These are phyloP conservation scores for Tricholoma saponaceum DNA, from an alignment of 768 basidiomycete genomes.

Conservation along the genomic window DNA sequence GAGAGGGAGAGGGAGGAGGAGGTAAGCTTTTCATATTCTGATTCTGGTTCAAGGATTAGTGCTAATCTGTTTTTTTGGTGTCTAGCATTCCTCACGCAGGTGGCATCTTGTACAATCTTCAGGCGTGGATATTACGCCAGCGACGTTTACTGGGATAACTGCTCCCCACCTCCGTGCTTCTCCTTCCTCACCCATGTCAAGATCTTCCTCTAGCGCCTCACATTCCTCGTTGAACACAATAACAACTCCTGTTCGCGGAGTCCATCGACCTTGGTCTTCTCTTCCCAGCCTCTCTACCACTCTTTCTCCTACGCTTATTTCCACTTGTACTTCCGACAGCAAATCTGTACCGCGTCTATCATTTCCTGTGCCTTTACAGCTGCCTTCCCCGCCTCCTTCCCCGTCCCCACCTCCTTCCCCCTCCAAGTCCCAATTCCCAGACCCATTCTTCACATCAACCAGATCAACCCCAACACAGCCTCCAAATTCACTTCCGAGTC, in stretches of 20 bases:
- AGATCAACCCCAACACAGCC: too few species aligned
- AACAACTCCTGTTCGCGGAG: background rate
- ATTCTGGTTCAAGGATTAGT: background rate
- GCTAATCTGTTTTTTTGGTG: background rate
- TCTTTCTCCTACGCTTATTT: background rate
- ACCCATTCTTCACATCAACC: too few species aligned
- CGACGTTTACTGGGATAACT: background rate
- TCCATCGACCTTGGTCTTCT: background rate
- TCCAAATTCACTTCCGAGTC: too few species aligned
- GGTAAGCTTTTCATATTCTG: background rate
- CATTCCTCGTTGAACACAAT: background rate
- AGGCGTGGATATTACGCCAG: too few species aligned
- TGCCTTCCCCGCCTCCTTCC: background rate
- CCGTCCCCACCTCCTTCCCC: background rate
- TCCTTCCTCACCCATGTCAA: too few species aligned
- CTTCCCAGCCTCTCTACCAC: background rate
- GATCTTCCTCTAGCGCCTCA: background rate
- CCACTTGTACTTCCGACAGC: background rate
- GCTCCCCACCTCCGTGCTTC: background rate
- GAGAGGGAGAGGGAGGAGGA: background rate
- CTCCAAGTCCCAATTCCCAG: background rate
- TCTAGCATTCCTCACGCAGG: background rate
- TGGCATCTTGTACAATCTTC: too few species aligned
- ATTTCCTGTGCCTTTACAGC: background rate
- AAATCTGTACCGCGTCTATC: background rate